Base-by-base conservation (phyloP, 805 yeast species). In the Saccharomycopsis capsularis region DNA sequence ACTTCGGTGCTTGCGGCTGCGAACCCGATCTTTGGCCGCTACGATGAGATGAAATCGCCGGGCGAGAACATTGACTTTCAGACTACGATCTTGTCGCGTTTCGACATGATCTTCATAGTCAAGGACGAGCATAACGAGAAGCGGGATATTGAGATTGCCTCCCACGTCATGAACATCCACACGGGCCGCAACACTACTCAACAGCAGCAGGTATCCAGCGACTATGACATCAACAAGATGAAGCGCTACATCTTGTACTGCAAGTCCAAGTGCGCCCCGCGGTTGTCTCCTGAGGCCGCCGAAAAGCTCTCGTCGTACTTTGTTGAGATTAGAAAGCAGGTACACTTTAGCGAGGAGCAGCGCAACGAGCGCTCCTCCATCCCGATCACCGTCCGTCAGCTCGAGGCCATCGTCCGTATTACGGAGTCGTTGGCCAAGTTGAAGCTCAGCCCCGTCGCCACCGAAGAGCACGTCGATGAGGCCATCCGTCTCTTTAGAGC, bases 1-100 rank as follows among this genome's bases (percentile, higher is more conserved):
- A 93, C 99, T 0, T 82, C 95, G 32, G 99, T 93, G 3, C 71
- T 93, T 42, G 99, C 99, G 0, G 99, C 99, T 22, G 99, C 99
- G 5, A 93, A 93, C 67, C 99, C 99, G 3, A 80, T 89, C 37
- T 93, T 85, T 65, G 99, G 99, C 52, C 77, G 98, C 55, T 93
- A 93, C 65, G 98, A 93, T 65, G 97, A 91, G 55, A 77, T 85
- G 73, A 91, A 89, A 66, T 81, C 95, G 35, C 96, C 99, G 0
- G 98, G 99, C 54, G 99, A 93, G 63, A 93, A 93, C 61, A 91
- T 93, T 59, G 99, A 93, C 65, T 93, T 93, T 71, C 99, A 93
- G 67, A 86, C 96, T 1, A 91, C 99, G 1, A 85, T 93, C 67
- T 73, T 93, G 65, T 93, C 99, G 11, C 84, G 99, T 70, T 93